These are phyloP conservation scores for Colletotrichum trifolii DNA, from an alignment of 2,329 filamentous ascomycete genomes.

Conservation along the genomic window DNA sequence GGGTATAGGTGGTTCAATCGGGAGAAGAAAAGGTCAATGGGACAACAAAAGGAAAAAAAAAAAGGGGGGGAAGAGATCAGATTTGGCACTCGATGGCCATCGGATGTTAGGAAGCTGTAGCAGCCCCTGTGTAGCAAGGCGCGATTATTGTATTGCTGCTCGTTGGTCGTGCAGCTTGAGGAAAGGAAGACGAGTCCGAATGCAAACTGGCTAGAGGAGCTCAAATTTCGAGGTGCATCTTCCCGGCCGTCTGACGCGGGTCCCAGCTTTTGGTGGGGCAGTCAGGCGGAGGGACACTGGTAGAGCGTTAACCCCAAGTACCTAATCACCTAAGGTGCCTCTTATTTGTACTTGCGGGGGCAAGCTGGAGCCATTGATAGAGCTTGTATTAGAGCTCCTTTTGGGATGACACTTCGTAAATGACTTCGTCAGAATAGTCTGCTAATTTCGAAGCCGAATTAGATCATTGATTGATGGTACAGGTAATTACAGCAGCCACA, in stretches of 20 bases:
- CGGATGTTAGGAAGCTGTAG: conserved; percentile 22
- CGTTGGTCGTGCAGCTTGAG: conserved; percentile 16
- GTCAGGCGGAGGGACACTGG: background rate
- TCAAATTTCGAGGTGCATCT: conserved; percentile 29
- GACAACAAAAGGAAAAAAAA: conserved; percentile 14
- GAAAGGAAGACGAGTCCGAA: background rate
- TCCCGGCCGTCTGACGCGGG: conserved; percentile 20
- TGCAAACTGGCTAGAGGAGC: conserved; percentile 24
- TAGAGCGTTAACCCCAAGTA: background rate
- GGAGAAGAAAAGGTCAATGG: conserved; percentile 18
- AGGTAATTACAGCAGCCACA: no score
- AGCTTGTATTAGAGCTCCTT: no score
- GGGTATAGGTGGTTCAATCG: background rate
- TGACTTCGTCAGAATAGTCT: no score
- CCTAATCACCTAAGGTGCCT: background rate
- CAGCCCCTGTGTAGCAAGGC: conserved; percentile 26
- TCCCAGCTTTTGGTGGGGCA: conserved; percentile 33
- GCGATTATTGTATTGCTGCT: conserved; percentile 14
- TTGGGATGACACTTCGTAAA: no score
- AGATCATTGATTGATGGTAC: no score
- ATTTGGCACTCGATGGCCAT: conserved; percentile 34
- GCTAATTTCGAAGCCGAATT: no score
- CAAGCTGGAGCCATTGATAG: no score
- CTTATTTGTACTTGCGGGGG: no score
- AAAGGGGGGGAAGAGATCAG: conserved; percentile 23